Evolutionary conservation across 192 early-diverging fungal genomes (phyloP).

Genomic region (Phlyctochytrium bullatum): DNA sequence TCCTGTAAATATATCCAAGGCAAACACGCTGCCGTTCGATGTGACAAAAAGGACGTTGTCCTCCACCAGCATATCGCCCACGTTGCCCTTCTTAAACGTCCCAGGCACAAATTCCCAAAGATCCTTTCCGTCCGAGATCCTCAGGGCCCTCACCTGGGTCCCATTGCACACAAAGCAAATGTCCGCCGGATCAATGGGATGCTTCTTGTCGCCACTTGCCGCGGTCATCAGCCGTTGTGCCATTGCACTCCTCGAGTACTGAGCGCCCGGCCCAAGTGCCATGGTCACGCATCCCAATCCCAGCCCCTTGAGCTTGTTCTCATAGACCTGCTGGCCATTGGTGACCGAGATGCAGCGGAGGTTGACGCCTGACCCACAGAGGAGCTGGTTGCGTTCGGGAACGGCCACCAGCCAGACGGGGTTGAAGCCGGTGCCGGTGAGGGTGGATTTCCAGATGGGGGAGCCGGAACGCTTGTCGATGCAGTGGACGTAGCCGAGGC

Average conservation of each 20-base stretch:
- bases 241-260: background rate
- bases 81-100: no score
- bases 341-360: slow-evolving; percentile 9
- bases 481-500: background rate
- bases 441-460: background rate
- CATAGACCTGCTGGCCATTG: background rate
- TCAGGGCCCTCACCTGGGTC: background rate
- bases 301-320: slow-evolving; percentile 3
- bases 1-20: slow-evolving; percentile 2
- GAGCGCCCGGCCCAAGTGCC: slow-evolving; percentile 3
- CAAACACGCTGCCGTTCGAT: background rate
- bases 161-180: background rate
- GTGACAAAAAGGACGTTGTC: slow-evolving; percentile 7
- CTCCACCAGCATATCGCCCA: no score
- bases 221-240: background rate
- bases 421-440: background rate
- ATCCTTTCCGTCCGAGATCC: background rate
- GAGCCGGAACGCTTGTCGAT: background rate
- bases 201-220: background rate
- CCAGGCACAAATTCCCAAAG: background rate
- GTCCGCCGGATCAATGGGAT: background rate
- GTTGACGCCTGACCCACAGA: slow-evolving; percentile 10
- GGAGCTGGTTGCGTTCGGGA: background rate
- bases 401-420: background rate
- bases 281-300: slow-evolving; percentile 1